Conservation (phyloP, 305 asterid genomes). For the Withania somnifera region DNA sequence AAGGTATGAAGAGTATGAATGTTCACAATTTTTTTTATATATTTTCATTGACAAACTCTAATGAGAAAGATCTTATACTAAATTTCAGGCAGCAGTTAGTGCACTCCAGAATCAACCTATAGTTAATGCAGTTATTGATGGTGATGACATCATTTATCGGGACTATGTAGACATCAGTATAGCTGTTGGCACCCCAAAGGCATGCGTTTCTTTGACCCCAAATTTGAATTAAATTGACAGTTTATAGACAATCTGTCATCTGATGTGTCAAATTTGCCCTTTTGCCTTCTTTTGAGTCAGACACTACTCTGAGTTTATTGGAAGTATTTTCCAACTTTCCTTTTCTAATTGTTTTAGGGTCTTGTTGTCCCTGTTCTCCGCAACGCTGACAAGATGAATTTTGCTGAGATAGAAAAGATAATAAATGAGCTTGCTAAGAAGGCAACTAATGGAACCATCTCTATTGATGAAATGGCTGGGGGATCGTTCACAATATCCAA, state of each 20-base stretch:
- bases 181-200: conserved; percentile 24
- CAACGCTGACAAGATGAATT: conserved; percentile 69
- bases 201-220: background rate
- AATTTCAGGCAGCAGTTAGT: conserved; percentile 19
- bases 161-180: conserved; percentile 20
- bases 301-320: background rate
- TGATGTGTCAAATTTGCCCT: background rate
- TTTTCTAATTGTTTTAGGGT: conserved; percentile 42
- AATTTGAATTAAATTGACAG: background rate
- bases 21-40: background rate
- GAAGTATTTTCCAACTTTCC: background rate
- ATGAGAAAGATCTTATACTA: background rate
- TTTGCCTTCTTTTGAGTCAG: background rate
- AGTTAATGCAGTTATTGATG: conserved; percentile 18
- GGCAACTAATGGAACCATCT: conserved; percentile 77
- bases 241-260: background rate
- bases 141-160: conserved; percentile 18
- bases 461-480: conserved; percentile 99
- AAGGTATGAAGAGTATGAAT: background rate
- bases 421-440: conserved; percentile 84
- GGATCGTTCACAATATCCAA: conserved; percentile 94
- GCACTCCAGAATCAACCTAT: conserved; percentile 21
- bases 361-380: conserved; percentile 98
- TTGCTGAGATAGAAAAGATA: conserved; percentile 90
- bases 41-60: background rate